Evolutionary conservation across 2,329 filamentous ascomycete genomes (phyloP).

Genomic region (Exophiala xenobiotica): DNA sequence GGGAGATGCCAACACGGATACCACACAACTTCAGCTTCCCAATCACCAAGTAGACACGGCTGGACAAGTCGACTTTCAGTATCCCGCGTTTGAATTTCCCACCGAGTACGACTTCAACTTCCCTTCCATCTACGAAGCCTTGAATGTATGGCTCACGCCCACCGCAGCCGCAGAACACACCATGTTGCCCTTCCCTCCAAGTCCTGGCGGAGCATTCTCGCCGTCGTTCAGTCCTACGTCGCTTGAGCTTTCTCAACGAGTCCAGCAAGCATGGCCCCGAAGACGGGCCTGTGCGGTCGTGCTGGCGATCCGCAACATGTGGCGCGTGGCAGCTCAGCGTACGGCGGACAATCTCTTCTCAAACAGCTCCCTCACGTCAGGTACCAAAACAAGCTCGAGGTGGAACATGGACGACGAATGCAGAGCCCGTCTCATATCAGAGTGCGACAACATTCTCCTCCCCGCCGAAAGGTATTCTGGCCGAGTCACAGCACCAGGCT

Average conservation of each 20-base stretch:
- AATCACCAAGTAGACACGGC: background rate
- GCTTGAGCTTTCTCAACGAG: constrained; percentile 1
- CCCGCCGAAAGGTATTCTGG: constrained; percentile 6
- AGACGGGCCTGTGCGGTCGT: constrained; percentile 5
- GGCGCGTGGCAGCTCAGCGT: constrained; percentile 6
- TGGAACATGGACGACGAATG: constrained; percentile 16
- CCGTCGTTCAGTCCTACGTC: background rate
- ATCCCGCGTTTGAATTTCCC: background rate
- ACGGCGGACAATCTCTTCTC: constrained; percentile 11
- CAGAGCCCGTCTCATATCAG: constrained; percentile 10
- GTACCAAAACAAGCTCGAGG: background rate
- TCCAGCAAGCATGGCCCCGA: constrained; percentile 11
- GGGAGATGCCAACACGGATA: background rate
- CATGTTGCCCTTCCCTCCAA: background rate
- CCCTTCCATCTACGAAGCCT: constrained; percentile 6
- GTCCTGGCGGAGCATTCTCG: background rate
- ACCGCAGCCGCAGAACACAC: background rate
- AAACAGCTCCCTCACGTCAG: background rate
- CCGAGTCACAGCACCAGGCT: constrained; percentile 8
- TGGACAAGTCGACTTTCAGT: background rate
- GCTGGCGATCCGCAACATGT: constrained; percentile 10
- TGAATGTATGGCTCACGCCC: constrained; percentile 4
- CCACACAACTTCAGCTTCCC: background rate
- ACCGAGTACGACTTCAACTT: constrained; percentile 4
- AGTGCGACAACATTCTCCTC: constrained; percentile 5